Evolutionary conservation across 768 basidiomycete species (phyloP), one percentile per base, ranked within the genome.

Genomic region (Tylopilus subfusipes): DNA sequence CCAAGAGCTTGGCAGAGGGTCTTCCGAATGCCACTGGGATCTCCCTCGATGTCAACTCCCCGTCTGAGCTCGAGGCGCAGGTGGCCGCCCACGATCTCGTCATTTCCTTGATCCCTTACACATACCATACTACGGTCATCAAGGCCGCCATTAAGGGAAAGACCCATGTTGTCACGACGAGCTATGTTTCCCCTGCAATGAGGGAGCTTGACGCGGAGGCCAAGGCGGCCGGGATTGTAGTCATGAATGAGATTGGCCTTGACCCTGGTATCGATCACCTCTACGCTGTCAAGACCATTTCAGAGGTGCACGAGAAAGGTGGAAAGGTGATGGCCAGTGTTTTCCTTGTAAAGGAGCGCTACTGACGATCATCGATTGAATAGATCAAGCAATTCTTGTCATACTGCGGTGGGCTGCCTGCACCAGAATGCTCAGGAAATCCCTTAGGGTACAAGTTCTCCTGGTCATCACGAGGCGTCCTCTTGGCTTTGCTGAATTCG

Each of bases 401-500:
- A 0, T 97, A 92, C 81, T 98, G 96, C 60, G 94, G 95, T 67
- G 96, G 96, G 54, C 88, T 98, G 47, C 94, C 94, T 47, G 92
- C 94, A 0, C 91, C 93, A 7, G 87, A 92, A 63, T 87, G 88
- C 66, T 83, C 93, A 6, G 84, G 86, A 66, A 99, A 98, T 77
- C 93, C 96, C 4, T 86, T 98, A 52, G 96, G 96, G 13, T 99
- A 98, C 84, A 98, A 98, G 72, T 98, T 99, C 78, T 96, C 93
- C 36, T 98, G 96, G 96, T 96, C 93, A 7, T 90, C 94, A 9
- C 89, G 93, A 19, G 96, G 95, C 50, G 94, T 95, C 42, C 86
- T 99, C 51, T 88, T 98, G 61, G 96, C 96, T 2, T 83, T 98
- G 48, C 82, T 94, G 64, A 98, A 98, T 78, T 78, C 81, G 29